Evolutionary conservation across 768 basidiomycete genomes (phyloP), one percentile per base, ranked within the genome.

Genomic region (Termitomyces sp.): DNA sequence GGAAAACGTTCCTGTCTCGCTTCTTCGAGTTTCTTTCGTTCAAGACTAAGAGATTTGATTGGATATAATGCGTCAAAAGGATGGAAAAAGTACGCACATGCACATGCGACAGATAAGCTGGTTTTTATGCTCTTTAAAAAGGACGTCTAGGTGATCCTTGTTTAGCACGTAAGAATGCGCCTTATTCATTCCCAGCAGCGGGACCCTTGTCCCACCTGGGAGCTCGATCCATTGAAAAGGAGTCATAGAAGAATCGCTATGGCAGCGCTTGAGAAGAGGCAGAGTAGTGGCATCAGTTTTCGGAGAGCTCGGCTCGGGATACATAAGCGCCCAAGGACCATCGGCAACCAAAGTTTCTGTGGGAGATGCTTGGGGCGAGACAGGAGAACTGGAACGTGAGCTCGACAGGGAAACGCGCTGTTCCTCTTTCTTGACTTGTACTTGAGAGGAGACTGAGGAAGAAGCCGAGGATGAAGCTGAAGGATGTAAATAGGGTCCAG

Each of bases 91-190:
- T 5, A 52, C 56, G n/a, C 10, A 57, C 56, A 51, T 52, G 56
- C 56, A 57, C 50, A 57, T 47, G 14, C 56, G 56, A 23, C 56
- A 57, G 19, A 57, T 37, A 9, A 38, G 11, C 15, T 19, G 11
- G 15, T 28, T 12, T 31, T 47, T 23, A 10, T 44, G 17, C 3
- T 46, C 26, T 19, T 46, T 57, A 21, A 43, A 59, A 2, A 59
- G 50, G 14, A 54, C 26, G 3, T 31, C 19, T 15, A 54, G 21
- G 37, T 59, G 57, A 3, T 54, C 53, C 3, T 41, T 7, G 11
- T 5, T 50, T 9, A 58, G 52, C 5, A 10, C 12, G 33, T 43
- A 14, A 2, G 47, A 23, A 8, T 9, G 37, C 1, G 23, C 28
- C 6, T 21, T 15, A 30, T 50, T 35, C 53, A 30, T 26, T 19